phyloP scores from a whole-genome alignment of 306 rosid genomes.

The Ziziphus jujuba region DNA sequence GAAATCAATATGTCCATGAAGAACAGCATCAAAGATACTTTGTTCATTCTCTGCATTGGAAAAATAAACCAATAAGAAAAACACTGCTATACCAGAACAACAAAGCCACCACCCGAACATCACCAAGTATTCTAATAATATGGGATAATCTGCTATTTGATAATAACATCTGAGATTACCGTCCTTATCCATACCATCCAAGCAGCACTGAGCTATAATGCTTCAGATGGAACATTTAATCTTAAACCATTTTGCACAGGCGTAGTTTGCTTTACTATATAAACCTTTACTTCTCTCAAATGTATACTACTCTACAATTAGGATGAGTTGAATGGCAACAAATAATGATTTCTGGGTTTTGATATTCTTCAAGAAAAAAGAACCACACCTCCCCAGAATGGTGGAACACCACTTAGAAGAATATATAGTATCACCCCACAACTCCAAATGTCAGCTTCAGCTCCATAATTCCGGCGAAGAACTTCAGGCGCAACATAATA shows the following conservation, averaged over 20 bases:
- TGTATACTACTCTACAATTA: not conserved
- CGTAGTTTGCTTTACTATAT: too few relatives aligned
- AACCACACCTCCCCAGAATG: conserved; percentile 89
- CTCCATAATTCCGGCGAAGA: conserved; percentile 72
- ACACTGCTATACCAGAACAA: not conserved
- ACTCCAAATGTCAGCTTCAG: conserved; percentile 96
- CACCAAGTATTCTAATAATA: not conserved
- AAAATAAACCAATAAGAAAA: conserved; percentile 27
- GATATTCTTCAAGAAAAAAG: not conserved
- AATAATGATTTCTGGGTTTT: not conserved
- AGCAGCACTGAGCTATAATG: not conserved
- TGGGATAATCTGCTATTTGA: conserved; percentile 7
- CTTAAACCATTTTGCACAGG: too few relatives aligned
- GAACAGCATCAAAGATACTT: conserved; percentile 83
- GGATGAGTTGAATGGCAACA: not conserved
- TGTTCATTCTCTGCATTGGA: conserved; percentile 77
- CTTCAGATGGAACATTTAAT: not conserved
- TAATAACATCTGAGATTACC: conserved; percentile 1
- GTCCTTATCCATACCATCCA: not conserved
- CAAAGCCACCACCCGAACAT: not conserved
- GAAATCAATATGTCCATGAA: conserved; percentile 86
- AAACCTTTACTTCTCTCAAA: too few relatives aligned
- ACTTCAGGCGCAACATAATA: conserved; percentile 98
- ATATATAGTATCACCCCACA: conserved; percentile 88
- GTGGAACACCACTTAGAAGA: conserved; percentile 94